Evolutionary conservation across 1,139 yeast species (phyloP), one percentile per base, ranked within the genome.

Genomic region (Yamadazyma taylorii): DNA sequence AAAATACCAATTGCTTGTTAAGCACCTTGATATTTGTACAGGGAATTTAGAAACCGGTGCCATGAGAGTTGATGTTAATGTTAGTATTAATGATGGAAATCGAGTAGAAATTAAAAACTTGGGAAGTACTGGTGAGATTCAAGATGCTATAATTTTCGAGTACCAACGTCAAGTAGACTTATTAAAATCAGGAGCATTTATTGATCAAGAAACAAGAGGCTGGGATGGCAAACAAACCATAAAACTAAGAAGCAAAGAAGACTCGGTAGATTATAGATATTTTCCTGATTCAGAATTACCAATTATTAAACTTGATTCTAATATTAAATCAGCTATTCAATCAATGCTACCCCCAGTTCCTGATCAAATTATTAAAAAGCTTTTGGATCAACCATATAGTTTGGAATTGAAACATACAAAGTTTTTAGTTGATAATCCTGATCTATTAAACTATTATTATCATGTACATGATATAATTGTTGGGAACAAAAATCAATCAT

Each of bases 21-120:
- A 82, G 34, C 79, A 79, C 47, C 58, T 89, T 35, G 78, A 76
- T 3, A 78, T 92, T 2, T 88, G 96, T 49, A 74, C 94, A 0
- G 97, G 97, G 16, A 96, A 89, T 49, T 68, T 92, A 51, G 98
- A 92, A 55, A 80, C 90, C 0, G 98, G 98, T 7, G 94, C 97
- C 0, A 84, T 94, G 73, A 73, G 99, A 52, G 95, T 90, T 3
- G 99, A 92, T 55, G 97, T 89, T 7, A 92, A 92, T 51, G 75
- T 92, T 13, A 86, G 95, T 32, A 81, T 92, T 3, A 78, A 78
- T 40, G 79, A 77, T 19, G 77, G 79, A 37, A 74, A 81, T 32
- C 63, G 97, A 42, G 89, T 90, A 17, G 98, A 92, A 52, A 75
- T 92, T 51, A 94, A 92, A 55, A 92, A 94, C 58, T 65, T 92